These are phyloP conservation scores for Barnettozyma botsteinii DNA, from an alignment of 805 yeast species.

Conservation along the genomic window DNA sequence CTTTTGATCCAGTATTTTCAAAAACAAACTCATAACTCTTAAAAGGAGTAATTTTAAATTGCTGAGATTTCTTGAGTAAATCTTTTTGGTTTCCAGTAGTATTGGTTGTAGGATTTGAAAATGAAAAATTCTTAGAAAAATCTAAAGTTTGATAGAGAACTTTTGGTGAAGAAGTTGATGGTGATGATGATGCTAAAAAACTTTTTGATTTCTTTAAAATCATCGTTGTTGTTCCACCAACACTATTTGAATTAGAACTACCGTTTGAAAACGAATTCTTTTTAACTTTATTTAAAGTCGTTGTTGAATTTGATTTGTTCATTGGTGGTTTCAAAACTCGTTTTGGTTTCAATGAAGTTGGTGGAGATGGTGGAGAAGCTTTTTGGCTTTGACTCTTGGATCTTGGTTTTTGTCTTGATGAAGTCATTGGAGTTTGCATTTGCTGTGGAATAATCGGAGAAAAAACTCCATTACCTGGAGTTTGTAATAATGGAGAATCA, in stretches of 20 bases:
- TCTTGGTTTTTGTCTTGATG: conserved; percentile 1
- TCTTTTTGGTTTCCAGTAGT: conserved; percentile 1
- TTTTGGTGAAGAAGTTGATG: conserved; percentile 4
- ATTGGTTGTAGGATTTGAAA: too few relatives aligned
- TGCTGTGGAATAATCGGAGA: background rate
- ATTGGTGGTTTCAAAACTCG: conserved; percentile 12
- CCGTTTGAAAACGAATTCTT: conserved; percentile 12
- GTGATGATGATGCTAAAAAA: conserved; percentile 11
- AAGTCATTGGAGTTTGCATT: background rate
- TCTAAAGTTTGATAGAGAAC: conserved; percentile 22
- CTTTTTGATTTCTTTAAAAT: conserved; percentile 23
- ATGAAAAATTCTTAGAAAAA: conserved; percentile 17
- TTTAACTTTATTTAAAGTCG: conserved; percentile 19
- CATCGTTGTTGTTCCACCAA: conserved; percentile 2
- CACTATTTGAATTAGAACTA: background rate
- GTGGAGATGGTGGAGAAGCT: conserved; percentile 6
- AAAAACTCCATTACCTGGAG: background rate
- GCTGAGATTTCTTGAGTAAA: background rate
- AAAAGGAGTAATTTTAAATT: conserved; percentile 10
- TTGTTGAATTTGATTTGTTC: conserved; percentile 19
- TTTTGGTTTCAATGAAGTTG: conserved; percentile 4
- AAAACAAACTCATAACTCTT: conserved; percentile 24
- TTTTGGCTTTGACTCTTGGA: conserved; percentile 1
- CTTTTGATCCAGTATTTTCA: conserved; percentile 10
- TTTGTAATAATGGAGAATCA: background rate